A percentile compares a stretch with the other conserved stretches of the same genome.
phyloP scores from a whole-genome alignment of 768 basidiomycete species.

The Crassisporium funariophilum region DNA sequence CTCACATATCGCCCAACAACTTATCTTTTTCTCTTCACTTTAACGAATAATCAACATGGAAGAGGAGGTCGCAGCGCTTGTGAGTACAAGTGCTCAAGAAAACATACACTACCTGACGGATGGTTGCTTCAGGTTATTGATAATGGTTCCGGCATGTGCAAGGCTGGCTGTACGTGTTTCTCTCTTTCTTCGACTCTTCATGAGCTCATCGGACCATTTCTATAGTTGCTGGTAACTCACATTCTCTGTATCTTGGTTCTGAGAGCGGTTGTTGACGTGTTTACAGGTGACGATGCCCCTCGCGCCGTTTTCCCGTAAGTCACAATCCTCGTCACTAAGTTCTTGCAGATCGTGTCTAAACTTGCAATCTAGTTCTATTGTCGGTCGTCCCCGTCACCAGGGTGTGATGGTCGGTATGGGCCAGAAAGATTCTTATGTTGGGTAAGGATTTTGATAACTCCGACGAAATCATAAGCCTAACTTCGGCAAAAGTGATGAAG shows the following conservation, averaged over 20 bases:
- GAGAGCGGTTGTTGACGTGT: slow-evolving; percentile 21
- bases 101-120: neutral
- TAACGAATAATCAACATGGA: slow-evolving; percentile 42
- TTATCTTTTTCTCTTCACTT: slow-evolving; percentile 7
- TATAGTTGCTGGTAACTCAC: slow-evolving; percentile 63
- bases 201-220: slow-evolving; percentile 23
- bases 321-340: neutral
- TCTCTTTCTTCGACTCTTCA: slow-evolving; percentile 8
- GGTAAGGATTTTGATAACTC: slow-evolving; percentile 48
- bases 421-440: slow-evolving; percentile 95
- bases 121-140: slow-evolving; percentile 78
- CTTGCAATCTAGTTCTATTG: slow-evolving; percentile 68
- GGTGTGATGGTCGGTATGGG: slow-evolving; percentile 98
- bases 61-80: slow-evolving; percentile 50
- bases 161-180: slow-evolving; percentile 88
- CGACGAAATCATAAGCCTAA: neutral
- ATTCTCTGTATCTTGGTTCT: slow-evolving; percentile 8
- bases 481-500: slow-evolving; percentile 28
- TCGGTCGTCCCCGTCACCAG: slow-evolving; percentile 92
- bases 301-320: slow-evolving; percentile 95
- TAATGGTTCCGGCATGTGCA: slow-evolving; percentile 99
- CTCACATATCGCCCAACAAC: slow-evolving; percentile 5
- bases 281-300: slow-evolving; percentile 82
- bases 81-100: slow-evolving; percentile 43
- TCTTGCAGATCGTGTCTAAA: neutral